These are phyloP conservation scores for Colletotrichum lindemuthianum DNA, from an alignment of 2,329 filamentous ascomycete species.

Conservation along the genomic window DNA sequence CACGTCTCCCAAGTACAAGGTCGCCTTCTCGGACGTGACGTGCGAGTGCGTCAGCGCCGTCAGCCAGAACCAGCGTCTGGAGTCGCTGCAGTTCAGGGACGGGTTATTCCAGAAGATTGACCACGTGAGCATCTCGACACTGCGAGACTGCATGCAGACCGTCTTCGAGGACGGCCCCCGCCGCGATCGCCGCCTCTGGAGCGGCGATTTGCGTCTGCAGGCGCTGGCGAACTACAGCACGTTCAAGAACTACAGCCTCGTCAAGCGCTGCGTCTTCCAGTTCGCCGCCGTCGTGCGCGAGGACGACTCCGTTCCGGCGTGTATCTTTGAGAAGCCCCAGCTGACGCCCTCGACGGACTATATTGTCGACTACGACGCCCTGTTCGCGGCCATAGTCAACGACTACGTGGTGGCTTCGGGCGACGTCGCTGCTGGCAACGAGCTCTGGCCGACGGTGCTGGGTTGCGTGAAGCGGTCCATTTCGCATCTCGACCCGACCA, in stretches of 20 bases:
- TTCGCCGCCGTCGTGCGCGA: constrained; percentile 46
- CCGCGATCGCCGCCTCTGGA: constrained; percentile 49
- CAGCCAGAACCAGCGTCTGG: constrained; percentile 35
- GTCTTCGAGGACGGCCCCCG: constrained; percentile 51
- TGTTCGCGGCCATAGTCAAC: constrained; percentile 45
- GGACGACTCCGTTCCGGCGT: constrained; percentile 47
- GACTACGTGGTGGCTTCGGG: constrained; percentile 46
- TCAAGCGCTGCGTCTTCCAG: constrained; percentile 48
- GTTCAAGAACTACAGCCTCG: constrained; percentile 45
- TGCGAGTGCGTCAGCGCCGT: constrained; percentile 44
- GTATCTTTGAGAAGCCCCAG: constrained; percentile 46
- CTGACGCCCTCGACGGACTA: constrained; percentile 45
- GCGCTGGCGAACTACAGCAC: constrained; percentile 50
- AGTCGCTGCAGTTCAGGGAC: constrained; percentile 35
- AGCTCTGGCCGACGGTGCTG: constrained; percentile 45
- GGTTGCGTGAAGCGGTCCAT: constrained; percentile 42
- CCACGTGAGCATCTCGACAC: constrained; percentile 44
- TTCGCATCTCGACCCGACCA: constrained; percentile 39
- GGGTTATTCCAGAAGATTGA: constrained; percentile 42
- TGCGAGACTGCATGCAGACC: constrained; percentile 51
- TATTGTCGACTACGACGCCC: constrained; percentile 49
- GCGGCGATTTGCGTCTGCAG: constrained; percentile 49
- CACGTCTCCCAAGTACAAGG: constrained; percentile 47
- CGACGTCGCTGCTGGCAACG: constrained; percentile 41
- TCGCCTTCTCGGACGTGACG: constrained; percentile 42